Evolutionary conservation across 306 rosid species (phyloP).

Genomic region (Albizia julibrissin): DNA sequence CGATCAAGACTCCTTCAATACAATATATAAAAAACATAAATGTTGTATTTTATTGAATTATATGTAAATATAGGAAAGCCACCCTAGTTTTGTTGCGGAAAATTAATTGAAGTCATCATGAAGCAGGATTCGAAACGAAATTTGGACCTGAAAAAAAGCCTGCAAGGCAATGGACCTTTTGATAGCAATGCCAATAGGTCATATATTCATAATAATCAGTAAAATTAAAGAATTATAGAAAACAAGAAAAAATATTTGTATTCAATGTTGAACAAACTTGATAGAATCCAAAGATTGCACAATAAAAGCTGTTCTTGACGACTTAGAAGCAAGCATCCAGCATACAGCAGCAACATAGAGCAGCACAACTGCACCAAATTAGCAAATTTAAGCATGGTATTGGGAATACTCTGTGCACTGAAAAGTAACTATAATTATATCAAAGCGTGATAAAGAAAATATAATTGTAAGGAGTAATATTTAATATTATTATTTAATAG

Average conservation of each 20-base stretch:
- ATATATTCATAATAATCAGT: background rate
- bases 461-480: background rate
- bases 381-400: conserved; percentile 2
- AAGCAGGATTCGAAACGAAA: background rate
- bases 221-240: background rate
- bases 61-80: background rate
- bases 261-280: background rate
- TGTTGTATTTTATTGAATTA: background rate
- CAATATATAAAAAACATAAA: no score
- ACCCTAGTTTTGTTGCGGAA: background rate
- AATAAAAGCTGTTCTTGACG: background rate
- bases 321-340: conserved; percentile 84
- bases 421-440: background rate
- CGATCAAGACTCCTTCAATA: background rate
- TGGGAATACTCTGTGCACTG: background rate
- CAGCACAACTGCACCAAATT: conserved; percentile 77
- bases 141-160: background rate
- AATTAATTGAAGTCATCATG: background rate
- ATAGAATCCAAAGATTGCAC: conserved; percentile 29
- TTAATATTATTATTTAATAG: background rate
- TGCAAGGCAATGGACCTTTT: background rate
- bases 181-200: background rate
- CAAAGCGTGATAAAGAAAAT: background rate
- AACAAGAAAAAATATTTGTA: background rate
- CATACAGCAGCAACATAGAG: conserved; percentile 90